phyloP scores from a whole-genome alignment of 2,329 filamentous ascomycete genomes.

The Colletotrichum cordylinicola region DNA sequence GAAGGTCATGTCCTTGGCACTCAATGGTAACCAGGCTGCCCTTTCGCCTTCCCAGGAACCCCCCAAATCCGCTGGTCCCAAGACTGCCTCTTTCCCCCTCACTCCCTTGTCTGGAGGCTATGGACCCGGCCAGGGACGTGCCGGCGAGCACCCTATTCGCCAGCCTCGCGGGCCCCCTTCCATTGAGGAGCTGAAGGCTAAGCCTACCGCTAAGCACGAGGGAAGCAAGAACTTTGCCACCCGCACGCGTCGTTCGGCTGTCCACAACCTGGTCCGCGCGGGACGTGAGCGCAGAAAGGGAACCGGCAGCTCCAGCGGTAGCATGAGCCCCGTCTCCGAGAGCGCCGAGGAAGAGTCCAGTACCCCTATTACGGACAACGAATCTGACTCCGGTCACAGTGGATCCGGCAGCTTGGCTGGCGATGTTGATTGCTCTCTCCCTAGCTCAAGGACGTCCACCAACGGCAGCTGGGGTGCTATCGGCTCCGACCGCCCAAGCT shows the following conservation, averaged over 20 bases:
- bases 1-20: conserved; percentile 80
- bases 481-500: conserved; percentile 82
- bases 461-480: conserved; percentile 81
- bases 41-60: conserved; percentile 48
- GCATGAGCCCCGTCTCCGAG: conserved; percentile 90
- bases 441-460: conserved; percentile 77
- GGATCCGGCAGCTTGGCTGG: conserved; percentile 82
- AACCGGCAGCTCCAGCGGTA: conserved; percentile 74
- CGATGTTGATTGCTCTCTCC: conserved; percentile 70
- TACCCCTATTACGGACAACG: conserved; percentile 74
- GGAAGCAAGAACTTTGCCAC: conserved; percentile 98
- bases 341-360: conserved; percentile 67
- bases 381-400: conserved; percentile 74
- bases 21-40: conserved; percentile 55
- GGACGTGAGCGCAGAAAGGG: conserved; percentile 85
- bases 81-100: conserved; percentile 79
- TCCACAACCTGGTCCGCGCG: conserved; percentile 89
- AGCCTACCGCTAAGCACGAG: conserved; percentile 91
- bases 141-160: conserved; percentile 91
- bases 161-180: conserved; percentile 93
- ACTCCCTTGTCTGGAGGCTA: conserved; percentile 86
- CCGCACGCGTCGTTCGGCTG: conserved; percentile 88
- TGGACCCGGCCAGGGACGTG: conserved; percentile 89
- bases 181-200: conserved; percentile 86
- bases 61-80: conserved; percentile 71